Conservation (phyloP, 1,139 yeast genomes). For the Candida glucosophila region DNA sequence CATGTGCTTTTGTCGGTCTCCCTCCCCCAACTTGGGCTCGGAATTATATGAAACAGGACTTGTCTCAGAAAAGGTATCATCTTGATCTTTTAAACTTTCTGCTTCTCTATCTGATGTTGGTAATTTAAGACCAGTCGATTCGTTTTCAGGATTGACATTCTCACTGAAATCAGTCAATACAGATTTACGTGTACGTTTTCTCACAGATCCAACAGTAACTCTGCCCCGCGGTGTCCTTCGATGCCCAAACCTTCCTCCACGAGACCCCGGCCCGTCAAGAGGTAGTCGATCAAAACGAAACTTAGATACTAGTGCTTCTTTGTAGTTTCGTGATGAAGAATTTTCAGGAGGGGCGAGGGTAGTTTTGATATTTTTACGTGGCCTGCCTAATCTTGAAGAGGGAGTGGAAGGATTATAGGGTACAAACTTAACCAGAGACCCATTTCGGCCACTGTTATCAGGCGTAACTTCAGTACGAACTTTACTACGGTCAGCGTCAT, state of each 20-base stretch:
- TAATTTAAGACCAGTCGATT: too few relatives aligned
- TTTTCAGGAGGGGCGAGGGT: conserved; percentile 15
- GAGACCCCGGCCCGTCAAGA: conserved; percentile 36
- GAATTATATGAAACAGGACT: background rate
- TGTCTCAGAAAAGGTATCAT: background rate
- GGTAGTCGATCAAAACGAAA: conserved; percentile 32
- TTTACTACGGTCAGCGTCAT: conserved; percentile 1
- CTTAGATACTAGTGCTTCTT: conserved; percentile 24
- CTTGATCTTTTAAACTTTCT: conserved; percentile 1
- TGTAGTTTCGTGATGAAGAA: conserved; percentile 22
- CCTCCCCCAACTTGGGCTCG: conserved; percentile 4
- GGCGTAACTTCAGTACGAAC: conserved; percentile 1
- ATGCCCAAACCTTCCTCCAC: conserved; percentile 26
- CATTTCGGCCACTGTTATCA: background rate
- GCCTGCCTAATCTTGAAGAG: conserved; percentile 29
- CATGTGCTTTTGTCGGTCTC: too few relatives aligned
- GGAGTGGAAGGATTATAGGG: conserved; percentile 25
- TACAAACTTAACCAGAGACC: conserved; percentile 14
- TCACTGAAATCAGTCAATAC: conserved; percentile 6
- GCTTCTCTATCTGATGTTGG: background rate
- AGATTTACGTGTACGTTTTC: conserved; percentile 16
- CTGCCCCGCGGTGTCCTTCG: conserved; percentile 20
- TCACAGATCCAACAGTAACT: conserved; percentile 14
- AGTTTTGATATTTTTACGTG: conserved; percentile 19
- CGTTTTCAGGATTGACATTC: conserved; percentile 2